Conservation (phyloP, 257 asterid species). For the Petunia axillaris region DNA sequence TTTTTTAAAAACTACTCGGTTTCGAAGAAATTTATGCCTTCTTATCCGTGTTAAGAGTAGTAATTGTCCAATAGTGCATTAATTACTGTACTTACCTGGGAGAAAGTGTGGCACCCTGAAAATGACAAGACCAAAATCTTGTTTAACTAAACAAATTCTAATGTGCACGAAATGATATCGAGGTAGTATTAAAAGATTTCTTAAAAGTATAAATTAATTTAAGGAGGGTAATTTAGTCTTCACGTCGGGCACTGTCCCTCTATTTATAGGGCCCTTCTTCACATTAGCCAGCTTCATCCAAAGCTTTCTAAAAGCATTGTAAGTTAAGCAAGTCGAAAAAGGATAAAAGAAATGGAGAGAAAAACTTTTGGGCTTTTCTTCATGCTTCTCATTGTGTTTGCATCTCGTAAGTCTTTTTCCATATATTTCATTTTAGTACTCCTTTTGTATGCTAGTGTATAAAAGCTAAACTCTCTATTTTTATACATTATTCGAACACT, state of each 20-base stretch:
- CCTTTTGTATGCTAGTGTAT: not conserved
- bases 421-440: not conserved
- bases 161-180: not conserved
- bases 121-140: not conserved
- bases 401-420: conserved; percentile 35
- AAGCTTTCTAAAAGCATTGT: not conserved
- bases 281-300: not conserved
- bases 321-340: not conserved
- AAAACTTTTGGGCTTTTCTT: conserved; percentile 38
- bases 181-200: not conserved
- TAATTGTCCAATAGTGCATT: too few relatives aligned
- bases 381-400: conserved; percentile 39
- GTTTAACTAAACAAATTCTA: not conserved
- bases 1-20: not conserved
- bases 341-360: conserved; percentile 20
- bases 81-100: too few relatives aligned
- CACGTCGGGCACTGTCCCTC: not conserved
- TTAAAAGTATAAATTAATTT: not conserved
- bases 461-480: not conserved
- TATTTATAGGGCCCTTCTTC: not conserved
- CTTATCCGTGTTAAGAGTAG: too few relatives aligned
- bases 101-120: too few relatives aligned
- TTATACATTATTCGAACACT: not conserved
- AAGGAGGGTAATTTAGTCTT: not conserved
- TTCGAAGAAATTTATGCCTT: too few relatives aligned